Conservation (phyloP, 495 filamentous ascomycete species). For the Evansstolkia leycettana region DNA sequence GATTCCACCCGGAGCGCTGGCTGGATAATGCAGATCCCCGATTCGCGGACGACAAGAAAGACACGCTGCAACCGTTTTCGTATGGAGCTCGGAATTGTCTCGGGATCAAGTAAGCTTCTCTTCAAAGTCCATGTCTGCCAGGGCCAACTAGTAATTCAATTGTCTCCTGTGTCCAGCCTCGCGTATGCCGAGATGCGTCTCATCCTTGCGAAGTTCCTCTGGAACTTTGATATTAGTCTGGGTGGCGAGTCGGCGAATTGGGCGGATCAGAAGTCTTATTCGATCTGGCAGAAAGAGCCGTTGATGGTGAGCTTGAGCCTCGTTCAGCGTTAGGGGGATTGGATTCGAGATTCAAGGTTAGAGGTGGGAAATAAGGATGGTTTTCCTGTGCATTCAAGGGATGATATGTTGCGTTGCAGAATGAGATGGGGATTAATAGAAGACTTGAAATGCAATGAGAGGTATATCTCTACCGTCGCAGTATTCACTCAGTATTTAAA, state of each 20-base stretch:
- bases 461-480: too few relatives aligned
- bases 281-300: constrained; percentile 21
- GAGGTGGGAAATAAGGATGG: too few relatives aligned
- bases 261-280: constrained; percentile 18
- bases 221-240: constrained; percentile 31
- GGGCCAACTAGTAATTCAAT: too few relatives aligned
- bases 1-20: constrained; percentile 34
- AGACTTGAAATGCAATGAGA: too few relatives aligned
- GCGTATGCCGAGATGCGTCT: constrained; percentile 34
- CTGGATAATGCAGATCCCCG: constrained; percentile 11
- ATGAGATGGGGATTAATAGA: too few relatives aligned
- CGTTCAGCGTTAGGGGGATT: too few relatives aligned
- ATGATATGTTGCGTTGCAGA: too few relatives aligned
- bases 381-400: too few relatives aligned
- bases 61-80: constrained; percentile 32
- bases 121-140: too few relatives aligned
- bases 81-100: constrained; percentile 36
- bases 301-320: constrained; percentile 13
- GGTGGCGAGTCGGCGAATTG: constrained; percentile 20
- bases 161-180: too few relatives aligned
- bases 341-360: too few relatives aligned
- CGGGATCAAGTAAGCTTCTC: constrained; percentile 34
- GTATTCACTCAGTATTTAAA: too few relatives aligned
- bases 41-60: constrained; percentile 18
- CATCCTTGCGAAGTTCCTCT: constrained; percentile 25